Conservation (phyloP, 257 asterid species). For the Agastache rugosa region DNA sequence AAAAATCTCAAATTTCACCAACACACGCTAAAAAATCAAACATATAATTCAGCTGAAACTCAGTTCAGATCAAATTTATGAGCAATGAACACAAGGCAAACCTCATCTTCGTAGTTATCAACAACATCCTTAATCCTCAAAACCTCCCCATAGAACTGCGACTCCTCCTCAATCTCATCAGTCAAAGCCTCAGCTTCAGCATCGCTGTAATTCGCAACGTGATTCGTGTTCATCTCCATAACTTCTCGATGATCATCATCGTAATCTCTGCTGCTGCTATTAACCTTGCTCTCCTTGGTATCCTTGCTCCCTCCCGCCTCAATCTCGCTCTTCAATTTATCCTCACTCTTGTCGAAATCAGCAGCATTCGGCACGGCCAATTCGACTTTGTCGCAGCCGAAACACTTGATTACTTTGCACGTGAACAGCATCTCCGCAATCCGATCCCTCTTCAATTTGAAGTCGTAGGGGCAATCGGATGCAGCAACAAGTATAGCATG, state of each 20-base stretch:
- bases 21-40: neutral
- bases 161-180: conserved; percentile 82
- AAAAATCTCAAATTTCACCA: neutral
- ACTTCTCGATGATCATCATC: conserved; percentile 43
- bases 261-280: conserved; percentile 46
- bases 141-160: conserved; percentile 67
- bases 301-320: conserved; percentile 64
- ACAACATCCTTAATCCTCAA: conserved; percentile 75
- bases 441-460: conserved; percentile 79
- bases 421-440: conserved; percentile 86
- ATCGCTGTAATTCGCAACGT: conserved; percentile 54
- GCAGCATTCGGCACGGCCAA: conserved; percentile 59
- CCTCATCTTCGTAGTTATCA: conserved; percentile 70
- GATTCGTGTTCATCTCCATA: conserved; percentile 56
- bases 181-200: conserved; percentile 95
- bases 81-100: conserved; percentile 39
- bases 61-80: conserved; percentile 11
- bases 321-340: conserved; percentile 51
- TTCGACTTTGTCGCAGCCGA: conserved; percentile 73
- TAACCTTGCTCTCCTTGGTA: conserved; percentile 66
- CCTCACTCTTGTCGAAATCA: conserved; percentile 46
- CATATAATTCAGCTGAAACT: neutral
- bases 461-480: conserved; percentile 78
- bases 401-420: conserved; percentile 71
- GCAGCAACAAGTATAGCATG: conserved; percentile 83